Conservation (phyloP, 306 rosid genomes). For the Astragalus membranaceus region DNA sequence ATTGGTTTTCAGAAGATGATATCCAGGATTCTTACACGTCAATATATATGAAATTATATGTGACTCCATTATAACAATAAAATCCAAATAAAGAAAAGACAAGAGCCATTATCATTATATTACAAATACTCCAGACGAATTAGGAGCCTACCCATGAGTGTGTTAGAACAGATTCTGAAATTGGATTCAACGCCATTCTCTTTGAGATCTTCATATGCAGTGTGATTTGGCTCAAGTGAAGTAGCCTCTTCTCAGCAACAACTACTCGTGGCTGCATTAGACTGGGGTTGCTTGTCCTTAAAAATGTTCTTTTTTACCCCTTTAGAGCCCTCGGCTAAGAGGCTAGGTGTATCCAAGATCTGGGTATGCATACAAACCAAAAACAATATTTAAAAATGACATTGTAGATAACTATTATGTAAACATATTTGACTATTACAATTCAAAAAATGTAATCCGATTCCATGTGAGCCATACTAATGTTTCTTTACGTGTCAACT, state of each 20-base stretch:
- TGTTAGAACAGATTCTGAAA: constrained; percentile 20
- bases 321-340: constrained; percentile 79
- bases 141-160: constrained; percentile 5
- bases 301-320: constrained; percentile 79
- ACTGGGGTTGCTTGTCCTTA: constrained; percentile 53
- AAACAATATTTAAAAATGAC: constrained; percentile 3
- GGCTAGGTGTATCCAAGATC: constrained; percentile 94
- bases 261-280: constrained; percentile 51
- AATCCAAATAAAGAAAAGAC: neutral
- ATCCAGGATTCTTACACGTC: constrained; percentile 13
- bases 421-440: neutral
- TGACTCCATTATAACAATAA: neutral
- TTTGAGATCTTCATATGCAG: constrained; percentile 14
- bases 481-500: neutral
- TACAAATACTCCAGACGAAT: constrained; percentile 17
- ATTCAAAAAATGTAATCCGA: neutral
- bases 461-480: neutral
- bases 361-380: constrained; percentile 26
- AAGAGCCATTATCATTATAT: neutral
- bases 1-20: neutral
- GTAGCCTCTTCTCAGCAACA: constrained; percentile 56
- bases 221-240: constrained; percentile 6
- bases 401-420: neutral
- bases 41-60: neutral
- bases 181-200: constrained; percentile 13